Percentiles rank a stretch among this genome's conserved stretches.
Evolutionary conservation across 2,329 filamentous ascomycete species (phyloP).

Genomic region (Mollisiaceae sp.): DNA sequence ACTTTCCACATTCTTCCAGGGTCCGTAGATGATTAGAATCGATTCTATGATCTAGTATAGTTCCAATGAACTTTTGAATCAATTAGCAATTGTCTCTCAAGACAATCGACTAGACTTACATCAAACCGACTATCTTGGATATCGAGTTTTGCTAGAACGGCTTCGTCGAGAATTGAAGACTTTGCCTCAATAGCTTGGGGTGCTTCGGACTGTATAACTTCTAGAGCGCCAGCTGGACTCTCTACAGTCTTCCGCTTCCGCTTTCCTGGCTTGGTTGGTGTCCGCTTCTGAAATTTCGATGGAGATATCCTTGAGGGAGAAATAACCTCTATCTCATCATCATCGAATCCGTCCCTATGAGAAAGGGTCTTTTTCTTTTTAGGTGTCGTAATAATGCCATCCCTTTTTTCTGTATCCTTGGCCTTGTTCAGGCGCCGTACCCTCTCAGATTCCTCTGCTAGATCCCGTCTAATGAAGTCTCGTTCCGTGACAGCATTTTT

Average conservation of each 20-base stretch:
- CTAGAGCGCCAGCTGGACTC: constrained; percentile 67
- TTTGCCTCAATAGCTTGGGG: constrained; percentile 25
- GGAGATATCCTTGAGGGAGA: constrained; percentile 56
- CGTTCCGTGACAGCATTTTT: constrained; percentile 71
- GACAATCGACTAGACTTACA: constrained; percentile 33
- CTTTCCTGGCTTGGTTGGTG: constrained; percentile 69
- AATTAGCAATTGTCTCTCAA: background rate
- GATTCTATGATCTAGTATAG: constrained; percentile 42
- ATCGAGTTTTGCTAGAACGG: constrained; percentile 45
- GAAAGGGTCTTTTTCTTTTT: constrained; percentile 65
- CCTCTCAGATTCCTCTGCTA: constrained; percentile 61
- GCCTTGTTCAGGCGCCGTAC: constrained; percentile 48
- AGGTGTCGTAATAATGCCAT: constrained; percentile 56
- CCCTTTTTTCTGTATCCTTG: constrained; percentile 49
- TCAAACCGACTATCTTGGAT: constrained; percentile 49
- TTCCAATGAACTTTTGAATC: constrained; percentile 40
- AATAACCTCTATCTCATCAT: constrained; percentile 53
- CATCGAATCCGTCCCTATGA: constrained; percentile 77
- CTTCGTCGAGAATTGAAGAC: constrained; percentile 37
- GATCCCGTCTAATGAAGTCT: constrained; percentile 74
- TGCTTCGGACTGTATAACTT: constrained; percentile 36
- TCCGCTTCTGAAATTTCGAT: constrained; percentile 47
- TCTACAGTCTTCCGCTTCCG: constrained; percentile 69
- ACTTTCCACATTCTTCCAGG: constrained; percentile 70
- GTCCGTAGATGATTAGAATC: constrained; percentile 60